Conservation (phyloP, 345 rosid species). For the Nasturtium officinale region DNA sequence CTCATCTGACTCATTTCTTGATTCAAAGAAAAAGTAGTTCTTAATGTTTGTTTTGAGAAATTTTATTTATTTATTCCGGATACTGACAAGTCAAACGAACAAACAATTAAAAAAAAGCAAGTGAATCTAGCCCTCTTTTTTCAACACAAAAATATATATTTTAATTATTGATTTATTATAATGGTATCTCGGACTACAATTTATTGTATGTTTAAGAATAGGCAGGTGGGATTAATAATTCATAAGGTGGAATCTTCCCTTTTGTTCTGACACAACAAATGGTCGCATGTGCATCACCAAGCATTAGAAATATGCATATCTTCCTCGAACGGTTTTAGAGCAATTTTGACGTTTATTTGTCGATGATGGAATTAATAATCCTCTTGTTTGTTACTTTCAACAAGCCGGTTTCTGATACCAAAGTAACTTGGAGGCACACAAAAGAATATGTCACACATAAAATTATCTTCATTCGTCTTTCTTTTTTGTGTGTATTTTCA, state of each 20-base stretch:
- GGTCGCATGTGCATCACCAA: slow-evolving; percentile 34
- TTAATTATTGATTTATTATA: no score
- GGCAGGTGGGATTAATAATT: slow-evolving; percentile 29
- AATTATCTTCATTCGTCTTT: not conserved
- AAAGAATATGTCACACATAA: not conserved
- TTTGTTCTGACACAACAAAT: slow-evolving; percentile 35
- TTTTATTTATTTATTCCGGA: not conserved
- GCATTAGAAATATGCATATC: not conserved
- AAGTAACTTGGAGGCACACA: not conserved
- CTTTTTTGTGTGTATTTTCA: not conserved
- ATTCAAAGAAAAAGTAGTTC: not conserved
- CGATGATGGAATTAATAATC: not conserved
- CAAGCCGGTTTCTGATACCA: not conserved
- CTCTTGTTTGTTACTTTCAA: not conserved
- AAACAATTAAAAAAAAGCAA: no score
- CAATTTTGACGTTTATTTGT: not conserved
- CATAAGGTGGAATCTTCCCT: slow-evolving; percentile 30
- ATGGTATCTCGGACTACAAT: no score
- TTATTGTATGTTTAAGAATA: not conserved
- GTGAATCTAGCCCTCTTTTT: no score
- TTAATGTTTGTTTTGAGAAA: not conserved
- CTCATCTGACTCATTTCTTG: not conserved
- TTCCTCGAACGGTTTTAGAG: not conserved
- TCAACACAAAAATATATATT: no score
- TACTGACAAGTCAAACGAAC: no score